Conservation (phyloP, 2,329 filamentous ascomycete species). For the Cercospora canescens region DNA sequence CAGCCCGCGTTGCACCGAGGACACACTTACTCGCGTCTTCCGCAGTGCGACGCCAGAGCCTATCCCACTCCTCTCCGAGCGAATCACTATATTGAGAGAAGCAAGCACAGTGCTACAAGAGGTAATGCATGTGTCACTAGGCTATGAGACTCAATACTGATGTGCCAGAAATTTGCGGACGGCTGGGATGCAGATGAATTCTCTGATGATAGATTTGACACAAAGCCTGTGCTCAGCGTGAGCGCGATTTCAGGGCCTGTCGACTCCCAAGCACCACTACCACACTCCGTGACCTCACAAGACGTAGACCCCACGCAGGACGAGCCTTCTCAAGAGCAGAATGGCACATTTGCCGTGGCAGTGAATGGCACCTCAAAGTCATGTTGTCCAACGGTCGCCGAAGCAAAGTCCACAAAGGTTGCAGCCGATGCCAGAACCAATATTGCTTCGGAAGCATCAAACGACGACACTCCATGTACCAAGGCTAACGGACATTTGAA, state of each 20-base stretch:
- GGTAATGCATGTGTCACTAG: slow-evolving; percentile 12
- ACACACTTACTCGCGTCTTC: slow-evolving; percentile 75
- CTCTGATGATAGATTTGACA: not conserved
- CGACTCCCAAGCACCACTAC: not conserved
- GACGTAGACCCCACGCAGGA: not conserved
- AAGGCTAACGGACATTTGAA: not conserved
- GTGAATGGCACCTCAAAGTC: not conserved
- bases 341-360: not conserved
- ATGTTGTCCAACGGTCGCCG: not conserved
- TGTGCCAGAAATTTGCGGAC: slow-evolving; percentile 19
- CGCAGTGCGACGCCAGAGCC: slow-evolving; percentile 81
- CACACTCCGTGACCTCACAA: not conserved
- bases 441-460: not conserved
- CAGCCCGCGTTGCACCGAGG: slow-evolving; percentile 61
- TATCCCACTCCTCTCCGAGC: slow-evolving; percentile 79
- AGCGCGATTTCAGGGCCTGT: not conserved
- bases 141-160: slow-evolving; percentile 10
- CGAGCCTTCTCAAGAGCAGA: not conserved
- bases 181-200: slow-evolving; percentile 14
- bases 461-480: not conserved
- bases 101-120: slow-evolving; percentile 70
- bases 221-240: not conserved
- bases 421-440: not conserved
- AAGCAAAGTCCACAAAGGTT: not conserved
- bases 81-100: slow-evolving; percentile 77